Evolutionary conservation across 306 rosid genomes (phyloP).

Genomic region (Myrica gale): DNA sequence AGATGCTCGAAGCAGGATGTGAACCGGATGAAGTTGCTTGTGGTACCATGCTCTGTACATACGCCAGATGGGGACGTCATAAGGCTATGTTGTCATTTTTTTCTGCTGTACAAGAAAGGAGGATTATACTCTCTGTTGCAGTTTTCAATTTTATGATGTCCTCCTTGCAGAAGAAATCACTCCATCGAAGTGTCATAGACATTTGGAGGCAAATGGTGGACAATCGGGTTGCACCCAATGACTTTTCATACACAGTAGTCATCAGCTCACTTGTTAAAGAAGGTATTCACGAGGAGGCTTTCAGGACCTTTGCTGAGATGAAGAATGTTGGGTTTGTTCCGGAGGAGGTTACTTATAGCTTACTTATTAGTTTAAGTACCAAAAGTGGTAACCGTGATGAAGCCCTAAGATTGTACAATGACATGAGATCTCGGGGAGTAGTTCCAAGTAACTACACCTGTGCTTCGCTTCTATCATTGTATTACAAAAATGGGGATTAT

Average conservation of each 20-base stretch:
- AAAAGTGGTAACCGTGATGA: slow-evolving; percentile 57
- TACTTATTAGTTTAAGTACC: slow-evolving; percentile 60
- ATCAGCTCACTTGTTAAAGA: slow-evolving; percentile 65
- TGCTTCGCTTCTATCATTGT: slow-evolving; percentile 80
- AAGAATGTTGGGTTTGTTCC: slow-evolving; percentile 61
- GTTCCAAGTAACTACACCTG: slow-evolving; percentile 83
- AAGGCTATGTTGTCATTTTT: slow-evolving; percentile 84
- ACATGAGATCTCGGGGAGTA: slow-evolving; percentile 63
- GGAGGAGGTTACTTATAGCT: slow-evolving; percentile 75
- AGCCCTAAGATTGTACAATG: slow-evolving; percentile 62
- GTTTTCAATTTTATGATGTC: slow-evolving; percentile 95
- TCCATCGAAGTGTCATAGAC: slow-evolving; percentile 57
- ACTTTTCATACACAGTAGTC: slow-evolving; percentile 68
- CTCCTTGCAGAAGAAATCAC: slow-evolving; percentile 89
- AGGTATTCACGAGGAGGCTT: slow-evolving; percentile 61
- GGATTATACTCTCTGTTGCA: slow-evolving; percentile 50
- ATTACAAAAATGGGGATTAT: slow-evolving; percentile 78
- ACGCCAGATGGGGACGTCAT: slow-evolving; percentile 95
- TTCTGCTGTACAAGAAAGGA: slow-evolving; percentile 76
- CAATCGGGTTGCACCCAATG: slow-evolving; percentile 51
- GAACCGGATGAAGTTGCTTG: slow-evolving; percentile 94
- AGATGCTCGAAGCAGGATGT: slow-evolving; percentile 86
- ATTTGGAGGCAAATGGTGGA: slow-evolving; percentile 74
- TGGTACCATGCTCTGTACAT: slow-evolving; percentile 92
- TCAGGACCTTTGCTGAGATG: slow-evolving; percentile 56